These are phyloP conservation scores for Phaeotremella skinneri DNA, from an alignment of 768 basidiomycete genomes.

Conservation along the genomic window DNA sequence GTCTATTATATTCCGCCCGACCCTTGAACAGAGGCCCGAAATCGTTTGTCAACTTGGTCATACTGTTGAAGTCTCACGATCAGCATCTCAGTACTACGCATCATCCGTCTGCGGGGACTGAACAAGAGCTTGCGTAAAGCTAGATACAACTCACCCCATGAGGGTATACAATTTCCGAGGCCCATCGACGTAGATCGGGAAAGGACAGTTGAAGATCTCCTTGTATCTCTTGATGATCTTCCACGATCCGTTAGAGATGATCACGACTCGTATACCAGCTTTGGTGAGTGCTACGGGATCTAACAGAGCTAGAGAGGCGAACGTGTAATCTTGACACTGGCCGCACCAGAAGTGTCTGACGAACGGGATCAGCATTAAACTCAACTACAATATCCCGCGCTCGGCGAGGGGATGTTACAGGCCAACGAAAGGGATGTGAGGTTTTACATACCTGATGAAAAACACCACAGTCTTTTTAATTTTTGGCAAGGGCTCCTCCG, in stretches of 20 bases:
- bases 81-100: not conserved
- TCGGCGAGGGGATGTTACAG: too few species aligned
- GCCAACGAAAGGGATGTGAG: too few species aligned
- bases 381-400: too few species aligned
- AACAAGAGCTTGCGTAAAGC: not conserved
- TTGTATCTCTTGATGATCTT: slow-evolving; percentile 50
- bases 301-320: slow-evolving; percentile 39
- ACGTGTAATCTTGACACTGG: slow-evolving; percentile 51
- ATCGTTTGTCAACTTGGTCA: slow-evolving; percentile 49
- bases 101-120: too few species aligned
- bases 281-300: slow-evolving; percentile 42
- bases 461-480: slow-evolving; percentile 46
- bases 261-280: slow-evolving; percentile 41
- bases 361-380: slow-evolving; percentile 22
- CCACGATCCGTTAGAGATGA: slow-evolving; percentile 51
- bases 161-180: slow-evolving; percentile 44
- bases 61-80: slow-evolving; percentile 15
- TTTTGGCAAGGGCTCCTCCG: too few species aligned
- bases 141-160: slow-evolving; percentile 41
- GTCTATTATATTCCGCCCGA: slow-evolving; percentile 47
- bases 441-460: not conserved
- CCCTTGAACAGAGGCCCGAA: slow-evolving; percentile 46
- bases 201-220: slow-evolving; percentile 49
- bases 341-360: slow-evolving; percentile 51
- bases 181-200: slow-evolving; percentile 51